phyloP scores from a whole-genome alignment of 2,329 filamentous ascomycete genomes.

The Zymoseptoria brevis region DNA sequence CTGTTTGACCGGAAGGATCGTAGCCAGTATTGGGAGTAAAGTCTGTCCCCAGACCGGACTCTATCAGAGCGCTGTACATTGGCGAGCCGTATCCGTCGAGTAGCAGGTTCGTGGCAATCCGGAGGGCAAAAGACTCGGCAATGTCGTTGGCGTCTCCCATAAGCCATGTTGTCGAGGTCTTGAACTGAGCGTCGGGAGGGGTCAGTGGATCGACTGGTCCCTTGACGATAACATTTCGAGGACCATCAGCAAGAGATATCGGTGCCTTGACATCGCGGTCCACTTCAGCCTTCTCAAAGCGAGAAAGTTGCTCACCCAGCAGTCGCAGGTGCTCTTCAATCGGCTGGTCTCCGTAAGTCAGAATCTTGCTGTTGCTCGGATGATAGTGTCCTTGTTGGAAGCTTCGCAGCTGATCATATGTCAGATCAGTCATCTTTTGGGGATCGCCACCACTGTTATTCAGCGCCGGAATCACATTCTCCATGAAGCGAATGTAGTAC shows the following conservation, averaged over 20 bases:
- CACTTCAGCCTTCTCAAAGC: slow-evolving; percentile 62
- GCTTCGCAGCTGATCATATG: slow-evolving; percentile 76
- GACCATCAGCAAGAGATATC: slow-evolving; percentile 59
- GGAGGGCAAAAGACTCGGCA: slow-evolving; percentile 79
- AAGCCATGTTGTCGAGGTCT: slow-evolving; percentile 90
- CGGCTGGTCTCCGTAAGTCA: slow-evolving; percentile 93
- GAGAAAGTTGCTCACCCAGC: slow-evolving; percentile 63
- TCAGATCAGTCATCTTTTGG: slow-evolving; percentile 90
- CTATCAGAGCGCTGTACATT: slow-evolving; percentile 79
- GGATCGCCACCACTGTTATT: slow-evolving; percentile 97
- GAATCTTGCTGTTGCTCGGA: slow-evolving; percentile 90
- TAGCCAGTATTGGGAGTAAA: slow-evolving; percentile 94
- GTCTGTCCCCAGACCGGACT: slow-evolving; percentile 81
- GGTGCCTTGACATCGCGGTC: slow-evolving; percentile 71
- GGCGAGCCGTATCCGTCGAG: slow-evolving; percentile 95
- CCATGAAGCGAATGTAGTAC: slow-evolving; percentile 91
- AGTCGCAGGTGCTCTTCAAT: slow-evolving; percentile 72
- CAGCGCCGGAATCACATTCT: slow-evolving; percentile 86
- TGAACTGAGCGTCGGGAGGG: slow-evolving; percentile 78
- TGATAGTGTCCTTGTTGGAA: slow-evolving; percentile 95
- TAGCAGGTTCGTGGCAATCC: slow-evolving; percentile 72
- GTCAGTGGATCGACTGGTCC: slow-evolving; percentile 84
- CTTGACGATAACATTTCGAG: slow-evolving; percentile 60
- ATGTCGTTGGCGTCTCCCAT: slow-evolving; percentile 75
- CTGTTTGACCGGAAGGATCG: slow-evolving; percentile 64